Conservation (phyloP, 805 yeast genomes). For the Candida hispaniensis region DNA sequence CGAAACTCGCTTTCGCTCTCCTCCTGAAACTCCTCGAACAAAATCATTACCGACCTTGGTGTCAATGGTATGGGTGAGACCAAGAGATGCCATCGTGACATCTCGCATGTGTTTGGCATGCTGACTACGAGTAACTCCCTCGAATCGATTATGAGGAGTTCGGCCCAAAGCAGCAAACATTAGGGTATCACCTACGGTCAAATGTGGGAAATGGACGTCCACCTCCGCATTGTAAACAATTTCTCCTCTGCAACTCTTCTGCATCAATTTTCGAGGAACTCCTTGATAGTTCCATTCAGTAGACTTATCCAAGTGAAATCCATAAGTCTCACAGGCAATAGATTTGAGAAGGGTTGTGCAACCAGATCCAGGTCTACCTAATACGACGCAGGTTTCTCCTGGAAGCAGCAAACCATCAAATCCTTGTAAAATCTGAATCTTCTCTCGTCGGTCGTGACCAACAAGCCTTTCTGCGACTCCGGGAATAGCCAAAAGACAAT, state of each 20-base stretch:
- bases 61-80: constrained; percentile 33
- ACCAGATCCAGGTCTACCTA: constrained; percentile 74
- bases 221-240: constrained; percentile 54
- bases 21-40: constrained; percentile 50
- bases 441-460: constrained; percentile 31
- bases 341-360: constrained; percentile 53
- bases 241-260: constrained; percentile 45
- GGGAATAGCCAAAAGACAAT: constrained; percentile 27
- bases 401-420: constrained; percentile 48
- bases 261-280: constrained; percentile 37
- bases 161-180: constrained; percentile 43
- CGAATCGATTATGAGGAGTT: constrained; percentile 47
- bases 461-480: constrained; percentile 18
- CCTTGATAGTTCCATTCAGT: constrained; percentile 39
- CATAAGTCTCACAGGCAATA: constrained; percentile 45
- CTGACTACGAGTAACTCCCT: constrained; percentile 39
- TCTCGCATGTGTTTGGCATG: constrained; percentile 41
- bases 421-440: constrained; percentile 33
- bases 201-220: constrained; percentile 53
- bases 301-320: constrained; percentile 39
- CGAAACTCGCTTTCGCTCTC: constrained; percentile 47
- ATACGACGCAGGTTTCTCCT: constrained; percentile 59
- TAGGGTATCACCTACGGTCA: constrained; percentile 52
- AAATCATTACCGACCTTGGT: constrained; percentile 38
- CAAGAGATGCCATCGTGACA: constrained; percentile 40